These are phyloP conservation scores for Aegle marmelos DNA, from an alignment of 345 rosid genomes.

Conservation along the genomic window DNA sequence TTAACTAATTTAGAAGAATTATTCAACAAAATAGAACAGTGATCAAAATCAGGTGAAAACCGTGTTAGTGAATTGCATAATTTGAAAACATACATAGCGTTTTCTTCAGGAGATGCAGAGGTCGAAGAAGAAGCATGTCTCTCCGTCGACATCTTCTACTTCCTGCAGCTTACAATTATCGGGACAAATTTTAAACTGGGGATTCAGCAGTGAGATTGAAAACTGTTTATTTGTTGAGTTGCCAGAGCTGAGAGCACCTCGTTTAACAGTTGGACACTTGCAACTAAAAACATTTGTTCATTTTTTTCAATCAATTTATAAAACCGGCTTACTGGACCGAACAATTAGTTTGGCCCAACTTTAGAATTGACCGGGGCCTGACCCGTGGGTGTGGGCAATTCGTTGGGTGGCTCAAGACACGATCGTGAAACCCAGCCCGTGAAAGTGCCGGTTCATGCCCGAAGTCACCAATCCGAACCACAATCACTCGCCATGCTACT, in stretches of 20 bases:
- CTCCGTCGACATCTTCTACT: conserved; percentile 47
- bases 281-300: neutral
- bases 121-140: conserved; percentile 44
- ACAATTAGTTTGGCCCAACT: neutral
- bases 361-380: neutral
- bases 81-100: conserved; percentile 44
- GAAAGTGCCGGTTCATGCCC: neutral
- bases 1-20: neutral
- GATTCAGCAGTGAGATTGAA: neutral
- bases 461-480: neutral
- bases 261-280: neutral
- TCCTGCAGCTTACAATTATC: neutral
- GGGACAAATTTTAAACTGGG: neutral
- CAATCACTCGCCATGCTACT: neutral
- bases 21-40: neutral
- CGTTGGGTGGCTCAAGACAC: neutral
- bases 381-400: no score
- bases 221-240: neutral
- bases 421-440: neutral
- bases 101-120: conserved; percentile 50
- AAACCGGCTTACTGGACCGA: neutral
- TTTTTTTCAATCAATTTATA: no score
- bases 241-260: neutral
- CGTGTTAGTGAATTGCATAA: neutral
- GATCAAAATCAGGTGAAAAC: neutral